A percentile compares a stretch with the other conserved stretches of the same genome.
Evolutionary conservation across 805 yeast species (phyloP).

Genomic region (Saccharomyces paradoxus): DNA sequence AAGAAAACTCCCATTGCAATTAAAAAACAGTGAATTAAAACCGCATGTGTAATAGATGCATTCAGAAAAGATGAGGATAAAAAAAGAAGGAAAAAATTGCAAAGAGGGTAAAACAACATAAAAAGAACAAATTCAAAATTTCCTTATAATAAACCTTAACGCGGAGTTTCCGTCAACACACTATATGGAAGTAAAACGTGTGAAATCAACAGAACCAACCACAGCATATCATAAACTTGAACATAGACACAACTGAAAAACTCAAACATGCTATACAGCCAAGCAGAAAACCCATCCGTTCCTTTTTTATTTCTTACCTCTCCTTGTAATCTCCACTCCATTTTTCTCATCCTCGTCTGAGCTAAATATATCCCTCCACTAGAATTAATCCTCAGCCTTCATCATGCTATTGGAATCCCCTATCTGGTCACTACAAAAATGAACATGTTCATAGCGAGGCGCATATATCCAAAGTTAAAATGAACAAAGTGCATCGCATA

Average conservation of each 20-base stretch:
- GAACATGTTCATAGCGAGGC: not conserved
- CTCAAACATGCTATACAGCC: conserved; percentile 10
- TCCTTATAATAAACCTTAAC: conserved; percentile 15
- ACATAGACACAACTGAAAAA: conserved; percentile 13
- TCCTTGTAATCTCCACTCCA: not conserved
- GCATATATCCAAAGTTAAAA: not conserved
- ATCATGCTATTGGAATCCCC: not conserved
- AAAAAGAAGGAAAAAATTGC: not conserved
- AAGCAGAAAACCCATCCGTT: not conserved
- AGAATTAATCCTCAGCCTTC: not conserved
- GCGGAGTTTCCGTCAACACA: conserved; percentile 13
- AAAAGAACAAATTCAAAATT: not conserved
- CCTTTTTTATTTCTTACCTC: not conserved
- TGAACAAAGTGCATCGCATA: not conserved
- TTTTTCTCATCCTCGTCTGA: not conserved
- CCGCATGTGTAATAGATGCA: not conserved
- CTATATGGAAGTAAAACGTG: conserved; percentile 27
- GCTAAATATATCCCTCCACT: not conserved
- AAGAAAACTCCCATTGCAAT: not conserved
- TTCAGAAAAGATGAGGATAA: not conserved
- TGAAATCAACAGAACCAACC: conserved; percentile 13
- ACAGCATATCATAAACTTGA: conserved; percentile 18
- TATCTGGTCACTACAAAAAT: not conserved
- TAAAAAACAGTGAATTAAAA: not conserved
- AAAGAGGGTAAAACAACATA: not conserved